phyloP scores from a whole-genome alignment of 1,284 basidiomycete species.

The Ceratobasidium sp. region DNA sequence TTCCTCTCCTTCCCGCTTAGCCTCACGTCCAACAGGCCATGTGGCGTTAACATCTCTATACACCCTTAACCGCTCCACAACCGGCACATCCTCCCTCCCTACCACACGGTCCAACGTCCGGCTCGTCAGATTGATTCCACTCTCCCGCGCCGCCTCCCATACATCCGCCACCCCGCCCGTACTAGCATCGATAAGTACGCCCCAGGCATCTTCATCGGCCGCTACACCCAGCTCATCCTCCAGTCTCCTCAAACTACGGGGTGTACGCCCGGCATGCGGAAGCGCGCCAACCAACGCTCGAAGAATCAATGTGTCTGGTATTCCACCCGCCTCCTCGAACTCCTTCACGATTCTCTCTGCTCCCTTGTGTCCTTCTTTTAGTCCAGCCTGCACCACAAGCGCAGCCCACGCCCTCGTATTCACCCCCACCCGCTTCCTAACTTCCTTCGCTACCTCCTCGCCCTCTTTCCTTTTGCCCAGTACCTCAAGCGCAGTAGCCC shows the following conservation, averaged over 20 bases:
- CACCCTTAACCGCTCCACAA: constrained; percentile 29
- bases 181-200: constrained; percentile 26
- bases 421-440: constrained; percentile 1
- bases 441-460: neutral
- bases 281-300: constrained; percentile 15
- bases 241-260: constrained; percentile 10
- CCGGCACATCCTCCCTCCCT: constrained; percentile 10
- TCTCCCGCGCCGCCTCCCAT: constrained; percentile 32
- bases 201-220: constrained; percentile 33
- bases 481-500: constrained; percentile 10
- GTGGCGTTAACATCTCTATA: constrained; percentile 10
- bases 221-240: constrained; percentile 18
- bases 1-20: neutral
- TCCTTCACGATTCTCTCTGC: neutral
- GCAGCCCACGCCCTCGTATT: constrained; percentile 34
- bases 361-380: neutral
- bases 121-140: constrained; percentile 30
- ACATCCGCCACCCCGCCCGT: constrained; percentile 4
- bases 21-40: constrained; percentile 30
- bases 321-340: constrained; percentile 29
- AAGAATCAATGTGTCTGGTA: constrained; percentile 26
- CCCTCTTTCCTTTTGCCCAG: constrained; percentile 10
- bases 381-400: constrained; percentile 20
- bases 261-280: constrained; percentile 2
- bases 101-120: constrained; percentile 27